These are phyloP conservation scores for Eremochloa ophiuroides DNA, from an alignment of 176 grass and related monocot genomes.

Conservation along the genomic window DNA sequence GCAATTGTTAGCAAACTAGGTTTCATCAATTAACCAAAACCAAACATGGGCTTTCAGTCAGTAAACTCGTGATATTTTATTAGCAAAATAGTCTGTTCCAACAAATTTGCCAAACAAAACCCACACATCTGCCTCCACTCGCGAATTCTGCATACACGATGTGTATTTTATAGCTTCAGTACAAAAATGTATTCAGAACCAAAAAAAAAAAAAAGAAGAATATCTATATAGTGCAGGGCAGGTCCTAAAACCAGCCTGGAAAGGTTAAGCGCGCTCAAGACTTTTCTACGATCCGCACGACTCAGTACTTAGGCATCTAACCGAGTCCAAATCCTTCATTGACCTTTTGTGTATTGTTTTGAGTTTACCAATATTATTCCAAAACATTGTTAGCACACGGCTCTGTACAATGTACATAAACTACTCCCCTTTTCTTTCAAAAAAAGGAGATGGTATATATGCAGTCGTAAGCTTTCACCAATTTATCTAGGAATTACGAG, in stretches of 20 bases:
- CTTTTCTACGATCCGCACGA: not conserved
- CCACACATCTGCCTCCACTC: no score
- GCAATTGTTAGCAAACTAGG: no score
- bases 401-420: not conserved
- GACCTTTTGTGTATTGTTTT: slow-evolving; percentile 1
- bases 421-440: not conserved
- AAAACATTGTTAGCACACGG: slow-evolving; percentile 4
- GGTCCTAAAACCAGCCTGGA: not conserved
- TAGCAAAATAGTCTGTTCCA: not conserved
- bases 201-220: no score
- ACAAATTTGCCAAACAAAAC: not conserved
- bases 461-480: not conserved
- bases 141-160: not conserved
- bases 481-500: not conserved
- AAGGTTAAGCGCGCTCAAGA: not conserved
- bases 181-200: not conserved
- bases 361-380: not conserved
- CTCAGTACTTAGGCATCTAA: slow-evolving; percentile 1
- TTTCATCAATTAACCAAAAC: no score
- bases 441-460: not conserved
- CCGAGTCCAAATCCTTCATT: not conserved
- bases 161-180: not conserved
- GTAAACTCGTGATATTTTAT: not conserved
- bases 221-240: not conserved
- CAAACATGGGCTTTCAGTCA: no score